These are phyloP conservation scores for Leishmania mexicana DNA, from an alignment of 208 protist species.

Conservation along the genomic window DNA sequence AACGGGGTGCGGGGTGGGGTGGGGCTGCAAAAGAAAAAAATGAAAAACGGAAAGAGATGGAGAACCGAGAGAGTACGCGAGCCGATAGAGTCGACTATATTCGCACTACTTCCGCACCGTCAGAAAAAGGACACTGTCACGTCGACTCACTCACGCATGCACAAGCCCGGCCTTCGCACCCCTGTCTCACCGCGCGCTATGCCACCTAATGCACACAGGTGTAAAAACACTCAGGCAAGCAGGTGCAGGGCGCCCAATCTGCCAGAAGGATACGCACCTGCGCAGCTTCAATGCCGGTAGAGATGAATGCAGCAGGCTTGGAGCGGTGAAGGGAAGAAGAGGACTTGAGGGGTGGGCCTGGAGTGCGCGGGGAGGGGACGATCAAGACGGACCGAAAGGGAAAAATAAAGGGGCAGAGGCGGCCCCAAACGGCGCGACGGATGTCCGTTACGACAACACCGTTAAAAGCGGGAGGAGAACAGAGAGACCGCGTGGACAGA, in stretches of 20 bases:
- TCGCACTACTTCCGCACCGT: neutral
- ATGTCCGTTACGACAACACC: neutral
- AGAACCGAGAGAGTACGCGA: neutral
- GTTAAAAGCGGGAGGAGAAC: neutral
- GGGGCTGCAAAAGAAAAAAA: neutral
- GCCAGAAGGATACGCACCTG: neutral
- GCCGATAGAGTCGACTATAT: neutral
- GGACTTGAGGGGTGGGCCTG: neutral
- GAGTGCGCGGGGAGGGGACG: neutral
- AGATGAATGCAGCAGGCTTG: neutral
- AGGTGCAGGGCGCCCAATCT: neutral
- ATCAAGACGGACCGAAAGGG: neutral
- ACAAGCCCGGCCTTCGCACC: neutral
- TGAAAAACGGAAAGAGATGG: neutral
- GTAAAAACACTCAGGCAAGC: neutral
- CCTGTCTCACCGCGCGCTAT: neutral
- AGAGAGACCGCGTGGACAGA: neutral
- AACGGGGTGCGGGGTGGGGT: neutral
- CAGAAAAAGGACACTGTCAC: neutral
- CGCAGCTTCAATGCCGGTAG: neutral
- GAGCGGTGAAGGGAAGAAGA: neutral
- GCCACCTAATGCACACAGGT: neutral
- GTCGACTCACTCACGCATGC: neutral
- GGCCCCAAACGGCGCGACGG: neutral
- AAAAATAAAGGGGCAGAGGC: neutral